These are phyloP conservation scores for Ophiosphaerella korrae DNA, from an alignment of 2,329 filamentous ascomycete species.

Conservation along the genomic window DNA sequence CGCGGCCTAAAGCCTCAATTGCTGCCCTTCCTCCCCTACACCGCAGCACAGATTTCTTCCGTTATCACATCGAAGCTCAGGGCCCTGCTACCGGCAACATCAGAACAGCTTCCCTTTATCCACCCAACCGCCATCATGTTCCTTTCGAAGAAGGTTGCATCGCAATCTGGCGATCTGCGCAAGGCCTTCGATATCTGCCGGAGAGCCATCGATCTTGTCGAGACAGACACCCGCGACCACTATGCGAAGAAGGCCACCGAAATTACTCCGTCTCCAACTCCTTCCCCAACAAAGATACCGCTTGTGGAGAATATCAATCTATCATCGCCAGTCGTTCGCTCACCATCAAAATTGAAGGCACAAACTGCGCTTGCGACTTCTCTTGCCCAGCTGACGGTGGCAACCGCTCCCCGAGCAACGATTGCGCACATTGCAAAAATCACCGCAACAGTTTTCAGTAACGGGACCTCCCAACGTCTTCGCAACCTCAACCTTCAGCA, in stretches of 20 bases:
- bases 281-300: slow-evolving; percentile 74
- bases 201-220: slow-evolving; percentile 85
- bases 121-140: slow-evolving; percentile 93
- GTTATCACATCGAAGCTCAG: slow-evolving; percentile 86
- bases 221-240: slow-evolving; percentile 78
- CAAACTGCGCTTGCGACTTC: slow-evolving; percentile 47
- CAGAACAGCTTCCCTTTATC: slow-evolving; percentile 79
- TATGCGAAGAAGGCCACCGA: slow-evolving; percentile 65
- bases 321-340: slow-evolving; percentile 55
- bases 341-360: slow-evolving; percentile 46
- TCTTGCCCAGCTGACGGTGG: slow-evolving; percentile 67
- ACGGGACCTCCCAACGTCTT: slow-evolving; percentile 83
- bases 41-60: slow-evolving; percentile 80
- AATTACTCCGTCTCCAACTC: slow-evolving; percentile 52
- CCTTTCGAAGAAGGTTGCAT: slow-evolving; percentile 91
- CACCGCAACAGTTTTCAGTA: slow-evolving; percentile 86
- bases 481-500: slow-evolving; percentile 92
- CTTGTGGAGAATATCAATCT: slow-evolving; percentile 83
- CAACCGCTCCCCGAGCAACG: slow-evolving; percentile 84
- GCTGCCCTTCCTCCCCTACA: slow-evolving; percentile 92
- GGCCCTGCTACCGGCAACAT: slow-evolving; percentile 66
- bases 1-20: slow-evolving; percentile 89
- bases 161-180: slow-evolving; percentile 89
- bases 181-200: slow-evolving; percentile 96
- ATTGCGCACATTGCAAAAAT: slow-evolving; percentile 92